These are phyloP conservation scores for Medicago lupulina DNA, from an alignment of 306 rosid species.

Conservation along the genomic window DNA sequence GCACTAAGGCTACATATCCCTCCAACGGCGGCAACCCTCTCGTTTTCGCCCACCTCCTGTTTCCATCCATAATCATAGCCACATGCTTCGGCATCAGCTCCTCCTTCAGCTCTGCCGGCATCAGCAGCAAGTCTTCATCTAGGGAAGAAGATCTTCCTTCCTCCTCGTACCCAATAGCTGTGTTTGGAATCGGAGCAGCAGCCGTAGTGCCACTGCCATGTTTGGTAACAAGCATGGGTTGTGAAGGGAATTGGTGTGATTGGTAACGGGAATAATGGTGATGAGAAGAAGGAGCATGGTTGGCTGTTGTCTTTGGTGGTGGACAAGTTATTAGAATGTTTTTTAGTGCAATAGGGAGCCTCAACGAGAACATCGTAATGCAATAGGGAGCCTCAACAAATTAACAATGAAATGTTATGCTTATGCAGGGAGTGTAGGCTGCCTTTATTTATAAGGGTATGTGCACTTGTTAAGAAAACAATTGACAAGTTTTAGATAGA, in stretches of 20 bases:
- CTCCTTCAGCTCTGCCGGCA: no score
- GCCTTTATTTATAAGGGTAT: no score
- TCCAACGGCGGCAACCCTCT: slow-evolving; percentile 22
- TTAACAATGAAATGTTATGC: no score
- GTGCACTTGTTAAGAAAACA: no score
- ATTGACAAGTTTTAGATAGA: no score
- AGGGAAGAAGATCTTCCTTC: no score
- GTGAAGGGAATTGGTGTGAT: slow-evolving; percentile 5
- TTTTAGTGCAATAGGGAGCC: neutral
- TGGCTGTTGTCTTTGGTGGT: no score
- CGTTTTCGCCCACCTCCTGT: slow-evolving; percentile 74
- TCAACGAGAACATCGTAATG: neutral
- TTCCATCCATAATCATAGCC: slow-evolving; percentile 84
- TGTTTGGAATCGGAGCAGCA: neutral
- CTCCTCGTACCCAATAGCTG: no score
- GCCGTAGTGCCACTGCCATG: neutral
- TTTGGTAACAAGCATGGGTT: neutral
- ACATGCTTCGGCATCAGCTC: slow-evolving; percentile 72
- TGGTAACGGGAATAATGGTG: slow-evolving; percentile 16
- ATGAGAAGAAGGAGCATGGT: neutral
- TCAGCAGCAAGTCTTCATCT: no score
- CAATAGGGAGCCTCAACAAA: no score
- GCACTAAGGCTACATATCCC: slow-evolving; percentile 66
- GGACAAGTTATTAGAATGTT: neutral
- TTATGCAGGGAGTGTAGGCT: no score